Evolutionary conservation across 345 rosid genomes (phyloP).

Genomic region (Nephelium lappaceum): DNA sequence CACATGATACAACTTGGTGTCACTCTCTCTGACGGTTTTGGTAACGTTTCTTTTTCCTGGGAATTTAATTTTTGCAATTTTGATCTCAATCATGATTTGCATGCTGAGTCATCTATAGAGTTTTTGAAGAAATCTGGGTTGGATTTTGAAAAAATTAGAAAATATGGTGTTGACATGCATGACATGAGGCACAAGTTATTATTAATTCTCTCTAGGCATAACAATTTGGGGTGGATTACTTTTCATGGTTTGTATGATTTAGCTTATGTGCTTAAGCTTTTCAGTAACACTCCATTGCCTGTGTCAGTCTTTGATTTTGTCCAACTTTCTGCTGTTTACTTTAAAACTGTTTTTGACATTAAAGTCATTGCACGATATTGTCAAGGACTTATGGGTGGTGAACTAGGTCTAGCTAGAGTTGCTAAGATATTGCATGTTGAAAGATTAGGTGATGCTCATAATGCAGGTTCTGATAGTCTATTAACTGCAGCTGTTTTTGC

Average conservation of each 20-base stretch:
- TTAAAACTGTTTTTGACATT: no score
- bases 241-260: constrained; percentile 7
- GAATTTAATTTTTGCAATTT: constrained; percentile 9
- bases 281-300: background rate
- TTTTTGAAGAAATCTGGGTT: background rate
- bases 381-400: no score
- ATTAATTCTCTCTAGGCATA: background rate
- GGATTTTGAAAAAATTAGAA: background rate
- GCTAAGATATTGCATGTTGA: no score
- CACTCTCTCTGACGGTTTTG: background rate
- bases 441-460: no score
- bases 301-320: background rate
- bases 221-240: background rate
- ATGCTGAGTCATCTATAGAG: background rate
- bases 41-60: background rate
- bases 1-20: constrained; percentile 4
- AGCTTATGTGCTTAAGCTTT: background rate
- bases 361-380: no score
- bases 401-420: no score
- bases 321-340: background rate
- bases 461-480: no score
- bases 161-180: background rate
- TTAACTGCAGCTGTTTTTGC: no score
- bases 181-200: background rate
- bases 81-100: background rate